Evolutionary conservation across 768 basidiomycete species (phyloP).

Genomic region (Podaxis sp.): DNA sequence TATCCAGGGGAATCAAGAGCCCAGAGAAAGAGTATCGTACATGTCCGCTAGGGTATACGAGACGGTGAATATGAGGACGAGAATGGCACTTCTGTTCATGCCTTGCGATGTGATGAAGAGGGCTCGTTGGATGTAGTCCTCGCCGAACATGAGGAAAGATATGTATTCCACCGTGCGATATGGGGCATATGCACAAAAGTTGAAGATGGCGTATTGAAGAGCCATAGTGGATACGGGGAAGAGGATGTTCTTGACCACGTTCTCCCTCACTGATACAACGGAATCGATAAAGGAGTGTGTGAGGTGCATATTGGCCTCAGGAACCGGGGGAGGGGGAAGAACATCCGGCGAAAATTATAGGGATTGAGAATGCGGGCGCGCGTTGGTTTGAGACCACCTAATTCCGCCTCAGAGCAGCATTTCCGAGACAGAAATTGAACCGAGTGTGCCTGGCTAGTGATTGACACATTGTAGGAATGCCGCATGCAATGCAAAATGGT

Average conservation of each 20-base stretch:
- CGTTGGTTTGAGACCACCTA: neutral
- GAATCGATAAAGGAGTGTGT: neutral
- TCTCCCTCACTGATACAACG: slow-evolving; percentile 7
- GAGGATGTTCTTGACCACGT: slow-evolving; percentile 19
- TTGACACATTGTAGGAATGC: too few relatives aligned
- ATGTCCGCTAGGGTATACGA: slow-evolving; percentile 11
- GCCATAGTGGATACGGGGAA: slow-evolving; percentile 15
- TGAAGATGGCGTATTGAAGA: slow-evolving; percentile 14
- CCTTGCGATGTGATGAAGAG: slow-evolving; percentile 12
- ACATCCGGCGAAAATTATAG: neutral
- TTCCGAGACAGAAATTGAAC: neutral
- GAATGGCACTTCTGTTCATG: slow-evolving; percentile 11
- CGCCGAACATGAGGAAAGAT: slow-evolving; percentile 19
- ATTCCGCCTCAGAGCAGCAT: neutral
- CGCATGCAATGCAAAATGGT: too few relatives aligned
- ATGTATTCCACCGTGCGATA: slow-evolving; percentile 15
- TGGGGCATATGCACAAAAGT: slow-evolving; percentile 14
- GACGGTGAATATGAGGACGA: slow-evolving; percentile 14
- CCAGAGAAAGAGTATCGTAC: slow-evolving; percentile 20
- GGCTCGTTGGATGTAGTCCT: slow-evolving; percentile 14
- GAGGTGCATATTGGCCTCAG: neutral
- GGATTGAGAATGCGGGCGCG: neutral
- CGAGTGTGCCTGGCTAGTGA: too few relatives aligned
- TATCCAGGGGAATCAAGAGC: slow-evolving; percentile 19
- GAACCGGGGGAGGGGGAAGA: neutral